Evolutionary conservation across 2,329 filamentous ascomycete genomes (phyloP).

Genomic region (Diplocarpon mali): DNA sequence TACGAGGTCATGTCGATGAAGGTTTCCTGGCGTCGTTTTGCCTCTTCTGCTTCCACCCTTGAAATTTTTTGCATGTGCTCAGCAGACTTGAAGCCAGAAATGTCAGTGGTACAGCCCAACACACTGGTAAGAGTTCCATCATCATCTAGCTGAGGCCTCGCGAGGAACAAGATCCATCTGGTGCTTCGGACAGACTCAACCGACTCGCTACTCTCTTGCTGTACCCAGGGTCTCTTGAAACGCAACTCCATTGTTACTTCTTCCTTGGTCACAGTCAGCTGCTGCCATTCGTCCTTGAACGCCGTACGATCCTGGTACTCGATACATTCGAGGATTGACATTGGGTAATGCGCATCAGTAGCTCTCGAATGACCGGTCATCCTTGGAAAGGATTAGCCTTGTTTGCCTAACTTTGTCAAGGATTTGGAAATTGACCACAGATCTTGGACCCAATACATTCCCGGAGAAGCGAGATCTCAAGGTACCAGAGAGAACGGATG

Average conservation of each 20-base stretch:
- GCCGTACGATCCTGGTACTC: conserved; percentile 50
- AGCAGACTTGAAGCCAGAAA: conserved; percentile 72
- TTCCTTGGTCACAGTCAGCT: conserved; percentile 49
- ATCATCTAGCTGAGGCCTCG: conserved; percentile 51
- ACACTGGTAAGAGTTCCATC: conserved; percentile 57
- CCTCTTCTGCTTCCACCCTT: conserved; percentile 67
- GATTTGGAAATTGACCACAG: too few relatives aligned
- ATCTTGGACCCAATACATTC: not conserved
- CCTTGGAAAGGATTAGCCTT: conserved; percentile 17
- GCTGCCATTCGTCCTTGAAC: conserved; percentile 49
- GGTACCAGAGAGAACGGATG: too few relatives aligned
- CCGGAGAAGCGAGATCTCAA: too few relatives aligned
- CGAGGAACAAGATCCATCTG: conserved; percentile 56
- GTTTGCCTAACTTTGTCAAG: too few relatives aligned
- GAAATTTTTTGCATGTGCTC: conserved; percentile 67
- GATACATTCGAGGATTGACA: conserved; percentile 61
- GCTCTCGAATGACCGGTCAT: conserved; percentile 55
- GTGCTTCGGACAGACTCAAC: conserved; percentile 45
- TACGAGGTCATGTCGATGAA: conserved; percentile 58
- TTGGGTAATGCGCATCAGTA: conserved; percentile 37
- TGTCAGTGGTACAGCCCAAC: conserved; percentile 61
- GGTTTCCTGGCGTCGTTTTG: conserved; percentile 60
- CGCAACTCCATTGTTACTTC: conserved; percentile 58
- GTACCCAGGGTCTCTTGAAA: conserved; percentile 46
- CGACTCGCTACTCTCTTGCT: conserved; percentile 46